Evolutionary conservation across 495 filamentous ascomycete genomes (phyloP).

Genomic region (Daldinia caldariorum): DNA sequence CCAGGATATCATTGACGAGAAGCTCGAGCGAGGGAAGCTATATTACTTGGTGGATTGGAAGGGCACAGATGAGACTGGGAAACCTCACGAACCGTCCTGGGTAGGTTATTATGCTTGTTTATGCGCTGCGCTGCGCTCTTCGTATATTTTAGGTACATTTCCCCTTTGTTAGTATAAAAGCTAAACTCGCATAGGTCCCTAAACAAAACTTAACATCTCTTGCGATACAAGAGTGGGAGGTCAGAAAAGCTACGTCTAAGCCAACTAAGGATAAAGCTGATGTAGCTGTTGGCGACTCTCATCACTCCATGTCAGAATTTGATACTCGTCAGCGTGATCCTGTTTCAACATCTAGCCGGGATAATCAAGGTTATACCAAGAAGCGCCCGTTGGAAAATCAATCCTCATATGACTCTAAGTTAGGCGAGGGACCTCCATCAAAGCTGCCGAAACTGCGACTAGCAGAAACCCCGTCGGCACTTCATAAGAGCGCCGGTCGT

Average conservation of each 20-base stretch:
- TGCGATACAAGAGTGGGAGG: constrained; percentile 50
- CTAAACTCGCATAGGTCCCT: constrained; percentile 49
- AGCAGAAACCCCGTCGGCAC: neutral
- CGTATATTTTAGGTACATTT: neutral
- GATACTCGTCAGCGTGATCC: constrained; percentile 8
- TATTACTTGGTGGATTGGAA: constrained; percentile 56
- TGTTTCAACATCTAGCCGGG: neutral
- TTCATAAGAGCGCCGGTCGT: neutral
- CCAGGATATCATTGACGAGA: constrained; percentile 54
- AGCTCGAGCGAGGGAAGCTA: constrained; percentile 40
- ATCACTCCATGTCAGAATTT: constrained; percentile 1
- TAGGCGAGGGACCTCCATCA: constrained; percentile 3
- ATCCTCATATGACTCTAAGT: neutral
- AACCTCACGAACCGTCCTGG: constrained; percentile 52
- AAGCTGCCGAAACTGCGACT: constrained; percentile 13
- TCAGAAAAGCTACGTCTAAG: constrained; percentile 26
- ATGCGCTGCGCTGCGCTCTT: neutral
- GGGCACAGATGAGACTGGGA: constrained; percentile 49
- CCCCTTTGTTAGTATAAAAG: constrained; percentile 4
- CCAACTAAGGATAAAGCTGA: constrained; percentile 10
- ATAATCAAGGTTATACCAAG: constrained; percentile 4
- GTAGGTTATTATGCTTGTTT: constrained; percentile 41
- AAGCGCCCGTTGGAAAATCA: constrained; percentile 15
- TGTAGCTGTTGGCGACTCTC: constrained; percentile 9
- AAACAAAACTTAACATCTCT: constrained; percentile 46